phyloP scores from a whole-genome alignment of 1,139 yeast species.

The Yamadazyma aaseri region DNA sequence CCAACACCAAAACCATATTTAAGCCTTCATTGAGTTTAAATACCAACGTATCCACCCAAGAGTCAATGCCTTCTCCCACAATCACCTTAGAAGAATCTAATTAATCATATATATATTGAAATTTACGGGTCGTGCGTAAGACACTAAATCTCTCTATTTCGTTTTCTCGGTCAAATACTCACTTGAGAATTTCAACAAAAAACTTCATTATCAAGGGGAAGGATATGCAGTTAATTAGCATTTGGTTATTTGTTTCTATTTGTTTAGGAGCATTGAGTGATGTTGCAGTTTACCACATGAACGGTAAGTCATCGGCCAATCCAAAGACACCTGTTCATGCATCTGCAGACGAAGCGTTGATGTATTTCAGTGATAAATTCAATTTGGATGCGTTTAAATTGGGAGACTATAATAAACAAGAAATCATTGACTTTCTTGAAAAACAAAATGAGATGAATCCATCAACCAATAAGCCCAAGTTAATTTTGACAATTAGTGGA shows the following conservation, averaged over 20 bases:
- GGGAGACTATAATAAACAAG: constrained; percentile 24
- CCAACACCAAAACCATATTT: constrained; percentile 37
- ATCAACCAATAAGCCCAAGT: constrained; percentile 22
- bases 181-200: too few species aligned
- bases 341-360: constrained; percentile 21
- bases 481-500: constrained; percentile 42
- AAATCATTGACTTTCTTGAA: constrained; percentile 27
- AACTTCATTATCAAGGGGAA: not conserved
- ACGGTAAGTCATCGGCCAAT: constrained; percentile 3
- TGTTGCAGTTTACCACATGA: constrained; percentile 8
- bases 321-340: constrained; percentile 3
- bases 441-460: constrained; percentile 16
- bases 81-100: constrained; percentile 39
- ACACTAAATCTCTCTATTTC: too few species aligned
- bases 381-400: constrained; percentile 27
- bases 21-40: constrained; percentile 30
- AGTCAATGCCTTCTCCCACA: constrained; percentile 28
- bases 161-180: not conserved
- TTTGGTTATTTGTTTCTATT: constrained; percentile 3
- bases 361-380: constrained; percentile 40
- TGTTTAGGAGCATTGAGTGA: constrained; percentile 4
- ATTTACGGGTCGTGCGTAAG: too few species aligned
- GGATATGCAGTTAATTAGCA: constrained; percentile 7
- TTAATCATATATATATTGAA: too few species aligned
- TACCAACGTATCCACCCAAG: constrained; percentile 12